Percentiles rank a stretch among this genome's conserved stretches.
Conservation (phyloP, 2,329 filamentous ascomycete species). For the Epichloe glyceriae region DNA sequence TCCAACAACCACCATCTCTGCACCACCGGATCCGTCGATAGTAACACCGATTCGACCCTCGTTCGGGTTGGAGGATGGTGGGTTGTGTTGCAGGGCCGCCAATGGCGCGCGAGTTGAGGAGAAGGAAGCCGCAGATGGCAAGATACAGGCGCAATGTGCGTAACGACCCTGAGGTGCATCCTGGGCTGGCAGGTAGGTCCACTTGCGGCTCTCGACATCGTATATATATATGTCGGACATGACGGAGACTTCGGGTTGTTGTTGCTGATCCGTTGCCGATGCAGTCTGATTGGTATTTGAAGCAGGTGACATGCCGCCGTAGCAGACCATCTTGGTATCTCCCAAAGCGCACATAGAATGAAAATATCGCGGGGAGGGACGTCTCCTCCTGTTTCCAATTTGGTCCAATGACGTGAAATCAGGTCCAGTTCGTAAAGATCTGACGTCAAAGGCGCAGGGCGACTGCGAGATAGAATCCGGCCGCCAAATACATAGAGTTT, state of each 20-base stretch:
- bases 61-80: slow-evolving; percentile 67
- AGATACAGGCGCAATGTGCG: slow-evolving; percentile 86
- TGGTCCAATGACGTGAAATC: slow-evolving; percentile 84
- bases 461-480: slow-evolving; percentile 69
- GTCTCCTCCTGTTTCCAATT: slow-evolving; percentile 71
- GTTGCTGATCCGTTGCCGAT: slow-evolving; percentile 22
- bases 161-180: slow-evolving; percentile 89
- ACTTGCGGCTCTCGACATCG: slow-evolving; percentile 68
- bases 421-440: slow-evolving; percentile 91
- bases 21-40: slow-evolving; percentile 80
- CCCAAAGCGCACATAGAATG: slow-evolving; percentile 91
- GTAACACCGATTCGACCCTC: slow-evolving; percentile 79
- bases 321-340: slow-evolving; percentile 93
- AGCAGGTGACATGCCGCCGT: slow-evolving; percentile 91
- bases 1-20: slow-evolving; percentile 94
- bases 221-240: slow-evolving; percentile 98
- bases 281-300: slow-evolving; percentile 29
- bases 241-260: slow-evolving; percentile 76
- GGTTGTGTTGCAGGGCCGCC: slow-evolving; percentile 83
- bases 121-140: slow-evolving; percentile 80
- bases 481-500: slow-evolving; percentile 96
- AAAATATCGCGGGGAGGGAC: slow-evolving; percentile 89
- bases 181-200: slow-evolving; percentile 70
- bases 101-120: slow-evolving; percentile 72
- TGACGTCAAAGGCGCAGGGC: slow-evolving; percentile 68